Percentiles rank a stretch among this genome's conserved stretches.
phyloP scores from a whole-genome alignment of 305 asterid species.

The Ajuga reptans region DNA sequence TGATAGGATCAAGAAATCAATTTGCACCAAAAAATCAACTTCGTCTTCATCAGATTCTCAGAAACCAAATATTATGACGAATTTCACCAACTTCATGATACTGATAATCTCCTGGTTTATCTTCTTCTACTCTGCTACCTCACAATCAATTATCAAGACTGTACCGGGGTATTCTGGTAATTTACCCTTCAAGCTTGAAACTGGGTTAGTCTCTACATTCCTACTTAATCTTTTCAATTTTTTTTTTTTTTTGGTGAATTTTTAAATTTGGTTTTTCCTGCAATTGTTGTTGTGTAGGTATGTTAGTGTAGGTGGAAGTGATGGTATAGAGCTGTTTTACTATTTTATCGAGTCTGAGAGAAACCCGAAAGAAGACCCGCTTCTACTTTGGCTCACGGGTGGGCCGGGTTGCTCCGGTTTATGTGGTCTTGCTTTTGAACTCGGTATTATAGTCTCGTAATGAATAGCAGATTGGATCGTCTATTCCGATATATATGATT shows the following conservation, averaged over 20 bases:
- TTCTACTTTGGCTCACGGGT: conserved; percentile 21
- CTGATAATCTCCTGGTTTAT: not conserved
- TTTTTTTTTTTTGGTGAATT: not conserved
- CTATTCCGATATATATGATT: too few species aligned
- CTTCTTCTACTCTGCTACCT: not conserved
- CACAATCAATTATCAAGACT: conserved; percentile 1
- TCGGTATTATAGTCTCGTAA: not conserved
- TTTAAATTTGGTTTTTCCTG: not conserved
- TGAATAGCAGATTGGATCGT: too few species aligned
- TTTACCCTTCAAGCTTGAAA: conserved; percentile 18
- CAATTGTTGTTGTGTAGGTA: not conserved
- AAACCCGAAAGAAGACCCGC: conserved; percentile 14
- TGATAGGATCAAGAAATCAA: too few species aligned
- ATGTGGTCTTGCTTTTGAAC: not conserved
- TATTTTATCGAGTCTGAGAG: conserved; percentile 21
- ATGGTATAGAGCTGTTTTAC: conserved; percentile 5
- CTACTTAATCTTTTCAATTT: not conserved
- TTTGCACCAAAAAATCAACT: too few species aligned
- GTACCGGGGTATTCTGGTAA: conserved; percentile 9
- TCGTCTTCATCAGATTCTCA: not conserved
- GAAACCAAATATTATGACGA: not conserved
- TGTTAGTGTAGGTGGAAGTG: conserved; percentile 12
- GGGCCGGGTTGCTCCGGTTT: conserved; percentile 27
- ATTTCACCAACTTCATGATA: not conserved
- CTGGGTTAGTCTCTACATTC: not conserved